phyloP scores from a whole-genome alignment of 2,329 filamentous ascomycete genomes.

The Basipetospora sp. region DNA sequence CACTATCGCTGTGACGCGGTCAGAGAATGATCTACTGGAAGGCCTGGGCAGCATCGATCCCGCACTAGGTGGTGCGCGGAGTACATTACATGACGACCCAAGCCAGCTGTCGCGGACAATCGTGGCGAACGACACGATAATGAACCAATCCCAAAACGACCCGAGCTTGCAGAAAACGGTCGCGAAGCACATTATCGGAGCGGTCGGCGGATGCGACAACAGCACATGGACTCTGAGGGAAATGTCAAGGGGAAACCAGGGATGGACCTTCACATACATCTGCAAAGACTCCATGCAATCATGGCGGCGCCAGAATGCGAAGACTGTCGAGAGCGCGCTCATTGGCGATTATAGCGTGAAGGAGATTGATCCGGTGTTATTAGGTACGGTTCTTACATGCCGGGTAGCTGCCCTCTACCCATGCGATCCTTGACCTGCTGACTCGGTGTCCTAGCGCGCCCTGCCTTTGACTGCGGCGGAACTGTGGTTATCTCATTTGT shows the following conservation, averaged over 20 bases:
- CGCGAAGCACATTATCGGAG: conserved; percentile 31
- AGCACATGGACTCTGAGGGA: conserved; percentile 34
- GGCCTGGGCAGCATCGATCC: conserved; percentile 20
- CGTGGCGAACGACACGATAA: conserved; percentile 28
- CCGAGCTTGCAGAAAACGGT: conserved; percentile 34
- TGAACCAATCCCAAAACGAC: conserved; percentile 34
- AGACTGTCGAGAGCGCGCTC: conserved; percentile 22
- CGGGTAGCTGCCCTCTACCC: conserved; percentile 4
- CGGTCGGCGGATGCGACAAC: conserved; percentile 29
- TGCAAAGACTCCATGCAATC: conserved; percentile 37
- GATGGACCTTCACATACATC: conserved; percentile 39
- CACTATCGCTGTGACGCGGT: conserved; percentile 22
- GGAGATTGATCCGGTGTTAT: conserved; percentile 29
- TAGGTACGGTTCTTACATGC: conserved; percentile 25
- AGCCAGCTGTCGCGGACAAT: conserved; percentile 23
- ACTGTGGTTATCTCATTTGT: conserved; percentile 34
- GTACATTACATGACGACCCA: conserved; percentile 9
- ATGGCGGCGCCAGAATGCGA: conserved; percentile 34
- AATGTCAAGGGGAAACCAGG: conserved; percentile 28
- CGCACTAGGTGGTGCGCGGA: conserved; percentile 12
- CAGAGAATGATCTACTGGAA: conserved; percentile 22
- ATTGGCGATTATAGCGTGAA: conserved; percentile 36
- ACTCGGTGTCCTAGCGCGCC: conserved; percentile 26
- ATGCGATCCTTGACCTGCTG: conserved; percentile 8
- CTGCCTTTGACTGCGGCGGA: conserved; percentile 45